Evolutionary conservation across 306 rosid genomes (phyloP).

Genomic region (Bauhinia variegata): DNA sequence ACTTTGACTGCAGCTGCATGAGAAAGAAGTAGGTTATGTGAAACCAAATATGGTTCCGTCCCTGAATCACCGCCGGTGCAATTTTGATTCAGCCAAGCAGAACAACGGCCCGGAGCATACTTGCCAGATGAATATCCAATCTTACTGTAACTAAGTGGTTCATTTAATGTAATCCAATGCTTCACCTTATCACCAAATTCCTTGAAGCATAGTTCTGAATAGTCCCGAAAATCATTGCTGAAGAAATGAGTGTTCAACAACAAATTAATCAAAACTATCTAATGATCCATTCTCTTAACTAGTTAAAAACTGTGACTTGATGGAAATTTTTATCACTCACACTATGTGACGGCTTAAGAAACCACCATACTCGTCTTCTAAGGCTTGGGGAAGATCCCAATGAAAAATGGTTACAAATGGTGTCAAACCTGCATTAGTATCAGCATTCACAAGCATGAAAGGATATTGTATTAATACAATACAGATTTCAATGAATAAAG

Average conservation of each 20-base stretch:
- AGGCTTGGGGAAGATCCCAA: conserved; percentile 73
- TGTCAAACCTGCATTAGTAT: conserved; percentile 27
- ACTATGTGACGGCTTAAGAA: conserved; percentile 51
- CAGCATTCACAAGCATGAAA: too few relatives aligned
- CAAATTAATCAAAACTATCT: too few relatives aligned
- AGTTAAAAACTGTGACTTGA: too few relatives aligned
- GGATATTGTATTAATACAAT: too few relatives aligned
- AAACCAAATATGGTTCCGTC: conserved; percentile 57
- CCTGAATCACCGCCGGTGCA: conserved; percentile 61
- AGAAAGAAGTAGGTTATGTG: conserved; percentile 64
- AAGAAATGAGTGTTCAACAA: too few relatives aligned
- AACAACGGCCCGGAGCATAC: conserved; percentile 55
- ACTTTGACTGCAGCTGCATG: conserved; percentile 59
- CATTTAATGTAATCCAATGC: conserved; percentile 69
- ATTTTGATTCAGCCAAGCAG: conserved; percentile 39
- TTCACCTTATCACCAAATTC: conserved; percentile 66
- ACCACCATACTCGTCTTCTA: conserved; percentile 69
- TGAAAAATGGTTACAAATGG: conserved; percentile 70
- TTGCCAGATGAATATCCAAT: conserved; percentile 38
- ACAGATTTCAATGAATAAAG: too few relatives aligned
- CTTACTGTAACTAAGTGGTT: conserved; percentile 34
- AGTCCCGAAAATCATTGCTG: conserved; percentile 55
- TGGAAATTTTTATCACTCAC: conserved; percentile 42
- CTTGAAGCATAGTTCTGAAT: conserved; percentile 59
- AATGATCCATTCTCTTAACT: too few relatives aligned